Evolutionary conservation across 331 rosid species (phyloP).

Genomic region (Rhamnella rubrinervis): DNA sequence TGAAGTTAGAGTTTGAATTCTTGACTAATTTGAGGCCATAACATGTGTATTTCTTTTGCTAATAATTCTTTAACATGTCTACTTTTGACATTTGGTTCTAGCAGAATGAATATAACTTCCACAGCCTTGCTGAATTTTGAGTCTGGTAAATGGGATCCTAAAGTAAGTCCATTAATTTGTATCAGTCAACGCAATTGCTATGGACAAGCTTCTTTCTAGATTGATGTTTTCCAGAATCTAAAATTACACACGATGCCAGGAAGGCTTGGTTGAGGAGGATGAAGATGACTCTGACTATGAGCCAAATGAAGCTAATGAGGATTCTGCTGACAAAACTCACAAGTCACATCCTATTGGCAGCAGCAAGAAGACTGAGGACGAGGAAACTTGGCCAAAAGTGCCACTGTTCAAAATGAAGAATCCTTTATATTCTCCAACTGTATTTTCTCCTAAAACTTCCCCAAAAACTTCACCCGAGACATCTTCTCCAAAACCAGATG

Average conservation of each 20-base stretch:
- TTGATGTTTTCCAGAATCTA: neutral
- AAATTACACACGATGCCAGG: slow-evolving; percentile 41
- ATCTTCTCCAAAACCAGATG: slow-evolving; percentile 36
- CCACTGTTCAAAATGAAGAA: slow-evolving; percentile 36
- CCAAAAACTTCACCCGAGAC: slow-evolving; percentile 45
- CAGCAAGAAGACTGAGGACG: slow-evolving; percentile 34
- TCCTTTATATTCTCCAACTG: slow-evolving; percentile 46
- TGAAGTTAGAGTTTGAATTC: neutral
- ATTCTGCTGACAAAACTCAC: slow-evolving; percentile 33
- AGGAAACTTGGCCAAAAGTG: slow-evolving; percentile 34
- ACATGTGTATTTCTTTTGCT: neutral
- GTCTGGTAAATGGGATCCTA: slow-evolving; percentile 43
- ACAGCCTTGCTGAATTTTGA: slow-evolving; percentile 33
- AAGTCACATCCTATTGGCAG: slow-evolving; percentile 32
- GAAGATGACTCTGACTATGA: slow-evolving; percentile 61
- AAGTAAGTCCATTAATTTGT: slow-evolving; percentile 37
- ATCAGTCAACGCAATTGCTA: neutral
- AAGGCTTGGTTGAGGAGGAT: slow-evolving; percentile 50
- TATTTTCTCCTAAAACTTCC: slow-evolving; percentile 63
- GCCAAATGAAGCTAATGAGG: slow-evolving; percentile 41
- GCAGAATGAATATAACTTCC: slow-evolving; percentile 43
- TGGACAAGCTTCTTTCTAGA: neutral
- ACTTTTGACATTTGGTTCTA: slow-evolving; percentile 27
- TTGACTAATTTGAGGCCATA: slow-evolving; percentile 27
- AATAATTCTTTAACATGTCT: neutral